Evolutionary conservation across 2,329 filamentous ascomycete species (phyloP), one percentile per base, ranked within the genome.

Genomic region (Botrytis fabae): DNA sequence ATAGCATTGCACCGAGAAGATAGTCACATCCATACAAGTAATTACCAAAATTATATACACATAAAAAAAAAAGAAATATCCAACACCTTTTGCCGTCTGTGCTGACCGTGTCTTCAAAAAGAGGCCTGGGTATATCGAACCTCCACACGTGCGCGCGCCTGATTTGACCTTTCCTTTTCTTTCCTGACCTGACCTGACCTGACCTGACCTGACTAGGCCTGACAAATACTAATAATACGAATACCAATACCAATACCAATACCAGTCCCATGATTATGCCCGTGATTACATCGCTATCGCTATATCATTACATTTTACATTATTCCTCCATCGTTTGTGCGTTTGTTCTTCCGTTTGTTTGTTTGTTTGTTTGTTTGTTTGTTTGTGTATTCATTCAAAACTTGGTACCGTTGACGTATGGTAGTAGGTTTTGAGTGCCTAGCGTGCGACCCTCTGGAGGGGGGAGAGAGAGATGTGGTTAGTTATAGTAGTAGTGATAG

Each of bases 371-470:
- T n/a, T n/a, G 2, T 18, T 20, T 7, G 44, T 20, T 46, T 4
- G 18, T 42, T 42, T 16, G 5, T 25, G n/a, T 7, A 2, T 5
- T n/a, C 9, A 8, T 28, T 44, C 61, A 70, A 63, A 70, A 70
- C 25, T 64, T 64, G 25, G 54, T 70, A 18, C 69, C 69, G 22
- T 70, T 70, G 1, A 70, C 69, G 20, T 64, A 70, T 3, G 69
- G 59, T 2, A 63, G 28, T 4, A 70, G 51, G 35, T 70, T 63
- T 28, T 70, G 69, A 0, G 69, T 70, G 38, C 69, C 59, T 2
- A 70, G 69, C 12, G 69, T 70, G 35, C 69, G 69, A 2, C 69
- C 69, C 69, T 70, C 69, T 70, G 44, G 9, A 38, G 38, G 8
- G 8, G 8, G 8, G 8, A 38, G 38, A 38, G 38, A 9, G 12